Evolutionary conservation across 192 early-diverging fungal genomes (phyloP).

Genomic region (Powellomyces hirtus): DNA sequence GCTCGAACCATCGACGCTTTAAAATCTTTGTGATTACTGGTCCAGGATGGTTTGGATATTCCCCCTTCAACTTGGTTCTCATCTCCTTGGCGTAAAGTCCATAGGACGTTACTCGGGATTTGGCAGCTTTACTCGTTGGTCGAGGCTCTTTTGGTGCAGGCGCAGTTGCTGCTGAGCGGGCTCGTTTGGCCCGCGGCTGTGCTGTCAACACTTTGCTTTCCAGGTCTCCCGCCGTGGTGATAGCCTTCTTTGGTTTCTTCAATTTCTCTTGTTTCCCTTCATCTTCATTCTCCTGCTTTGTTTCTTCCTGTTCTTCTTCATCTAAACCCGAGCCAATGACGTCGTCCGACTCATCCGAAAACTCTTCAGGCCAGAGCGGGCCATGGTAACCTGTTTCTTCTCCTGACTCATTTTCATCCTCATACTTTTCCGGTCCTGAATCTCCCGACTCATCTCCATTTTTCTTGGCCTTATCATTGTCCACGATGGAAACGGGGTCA

Average conservation of each 20-base stretch:
- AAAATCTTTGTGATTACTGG: slow-evolving; percentile 15
- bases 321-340: slow-evolving; percentile 22
- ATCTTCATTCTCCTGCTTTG: neutral
- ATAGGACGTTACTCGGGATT: slow-evolving; percentile 15
- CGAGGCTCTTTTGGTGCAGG: neutral
- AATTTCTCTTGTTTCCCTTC: neutral
- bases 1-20: slow-evolving; percentile 17
- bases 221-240: neutral
- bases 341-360: slow-evolving; percentile 23
- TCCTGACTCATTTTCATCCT: neutral
- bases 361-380: slow-evolving; percentile 26
- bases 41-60: slow-evolving; percentile 3
- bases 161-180: neutral
- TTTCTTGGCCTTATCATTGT: neutral
- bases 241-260: neutral
- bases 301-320: neutral
- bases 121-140: neutral
- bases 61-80: slow-evolving; percentile 13
- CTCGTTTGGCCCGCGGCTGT: neutral
- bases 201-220: neutral
- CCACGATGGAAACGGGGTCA: neutral
- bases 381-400: neutral
- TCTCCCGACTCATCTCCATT: neutral
- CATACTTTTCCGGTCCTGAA: neutral
- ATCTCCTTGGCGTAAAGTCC: slow-evolving; percentile 10